Evolutionary conservation across 805 yeast genomes (phyloP), one percentile per base, ranked within the genome.

Genomic region (Candida orba): DNA sequence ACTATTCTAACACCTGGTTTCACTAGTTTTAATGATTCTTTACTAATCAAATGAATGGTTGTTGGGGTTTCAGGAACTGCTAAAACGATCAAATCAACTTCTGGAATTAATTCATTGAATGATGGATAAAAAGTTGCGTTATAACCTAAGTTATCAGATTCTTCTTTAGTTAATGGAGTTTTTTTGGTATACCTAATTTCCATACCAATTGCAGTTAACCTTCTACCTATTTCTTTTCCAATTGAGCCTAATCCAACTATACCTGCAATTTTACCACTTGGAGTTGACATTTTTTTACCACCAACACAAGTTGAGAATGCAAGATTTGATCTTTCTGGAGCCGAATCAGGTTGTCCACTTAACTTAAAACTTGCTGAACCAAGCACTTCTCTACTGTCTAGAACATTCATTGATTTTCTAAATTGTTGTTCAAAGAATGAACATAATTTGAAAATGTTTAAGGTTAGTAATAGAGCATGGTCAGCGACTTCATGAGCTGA

Each of bases 201-300:
- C 84, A 84, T 79, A 5, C 86, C 88, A 29, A 85, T 59, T n/a
- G 64, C 65, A 39, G 65, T 41, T 46, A 85, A 67, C 52, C 81
- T 71, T 39, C 60, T 62, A 4, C 80, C 93, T 45, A 83, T 76
- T 27, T 71, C 68, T 56, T 73, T 72, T 8, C 95, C 95, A 52
- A 85, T 85, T 18, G 77, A 68, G 1, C 95, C 95, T 53, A 84
- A 79, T 0, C 95, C 95, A 4, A 83, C 75, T 30, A 85, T 71
- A 3, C 80, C 76, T 1, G 71, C 88, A 22, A 66, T 66, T 54
- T 77, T 80, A 18, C 78, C 78, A 14, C 61, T 58, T 7, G 89
- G 88, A 5, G 78, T 69, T 18, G 60, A 76, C 51, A 73, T 58
- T 25, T 56, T 56, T 22, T 75, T 64, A 3, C 75, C 69, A 34